A percentile compares a stretch with the other conserved stretches of the same genome.
Evolutionary conservation across 768 basidiomycete species (phyloP).

Genomic region (Lactarius sanguifluus): DNA sequence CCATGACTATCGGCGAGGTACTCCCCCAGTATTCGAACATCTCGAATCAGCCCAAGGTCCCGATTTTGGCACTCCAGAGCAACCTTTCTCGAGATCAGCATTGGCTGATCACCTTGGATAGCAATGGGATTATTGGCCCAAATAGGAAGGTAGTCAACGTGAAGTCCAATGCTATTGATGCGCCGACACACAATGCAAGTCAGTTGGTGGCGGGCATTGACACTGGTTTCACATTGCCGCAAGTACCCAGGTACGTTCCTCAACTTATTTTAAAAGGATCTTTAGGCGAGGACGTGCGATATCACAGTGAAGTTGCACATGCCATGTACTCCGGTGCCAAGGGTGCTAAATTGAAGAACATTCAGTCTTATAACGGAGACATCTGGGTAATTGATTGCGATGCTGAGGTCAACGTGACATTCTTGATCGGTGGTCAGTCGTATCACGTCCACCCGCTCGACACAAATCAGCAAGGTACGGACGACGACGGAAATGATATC

Average conservation of each 20-base stretch:
- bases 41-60: conserved; percentile 49
- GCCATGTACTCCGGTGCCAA: conserved; percentile 57
- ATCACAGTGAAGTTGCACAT: conserved; percentile 48
- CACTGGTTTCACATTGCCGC: conserved; percentile 67
- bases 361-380: conserved; percentile 43
- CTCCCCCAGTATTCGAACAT: conserved; percentile 50
- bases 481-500: conserved; percentile 30
- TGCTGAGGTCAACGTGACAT: conserved; percentile 61
- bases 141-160: conserved; percentile 53
- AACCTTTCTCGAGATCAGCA: conserved; percentile 58
- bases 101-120: conserved; percentile 62
- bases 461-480: conserved; percentile 42
- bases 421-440: conserved; percentile 54
- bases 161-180: conserved; percentile 51
- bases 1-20: conserved; percentile 60
- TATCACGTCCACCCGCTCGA: conserved; percentile 71
- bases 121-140: conserved; percentile 59
- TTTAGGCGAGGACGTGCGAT: not conserved
- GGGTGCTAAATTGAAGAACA: conserved; percentile 49
- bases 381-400: conserved; percentile 65
- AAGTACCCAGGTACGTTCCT: conserved; percentile 48
- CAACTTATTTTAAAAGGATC: not conserved
- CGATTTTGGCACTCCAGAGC: conserved; percentile 43
- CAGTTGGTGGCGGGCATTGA: conserved; percentile 64
- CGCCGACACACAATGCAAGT: conserved; percentile 61